phyloP scores from a whole-genome alignment of 2,329 filamentous ascomycete species.

The Phyllosticta citrichinensis region DNA sequence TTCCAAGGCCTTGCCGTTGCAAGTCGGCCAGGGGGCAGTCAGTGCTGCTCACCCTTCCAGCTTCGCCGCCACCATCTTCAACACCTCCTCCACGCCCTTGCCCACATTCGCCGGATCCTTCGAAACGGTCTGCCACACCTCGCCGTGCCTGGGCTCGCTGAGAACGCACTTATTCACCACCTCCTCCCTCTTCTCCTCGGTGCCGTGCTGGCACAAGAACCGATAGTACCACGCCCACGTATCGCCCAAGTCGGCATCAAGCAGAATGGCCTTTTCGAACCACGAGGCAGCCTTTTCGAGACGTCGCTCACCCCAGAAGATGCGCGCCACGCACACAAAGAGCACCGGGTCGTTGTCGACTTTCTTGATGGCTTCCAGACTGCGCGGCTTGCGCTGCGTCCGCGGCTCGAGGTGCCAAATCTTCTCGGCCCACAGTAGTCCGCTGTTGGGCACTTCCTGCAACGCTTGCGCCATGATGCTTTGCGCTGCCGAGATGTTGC shows the following conservation, averaged over 20 bases:
- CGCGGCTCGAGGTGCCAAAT: constrained; percentile 91
- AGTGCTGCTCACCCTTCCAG: constrained; percentile 25
- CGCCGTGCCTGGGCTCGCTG: constrained; percentile 84
- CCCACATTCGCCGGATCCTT: constrained; percentile 78
- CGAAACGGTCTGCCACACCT: constrained; percentile 76
- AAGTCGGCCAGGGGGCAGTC: too few relatives aligned
- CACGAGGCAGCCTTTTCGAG: constrained; percentile 91
- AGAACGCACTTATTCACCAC: constrained; percentile 70
- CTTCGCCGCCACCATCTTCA: constrained; percentile 63
- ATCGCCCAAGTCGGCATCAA: constrained; percentile 81
- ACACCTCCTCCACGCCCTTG: constrained; percentile 66
- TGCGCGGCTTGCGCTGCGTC: constrained; percentile 84
- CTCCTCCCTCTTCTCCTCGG: constrained; percentile 81
- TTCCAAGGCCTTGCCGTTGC: too few relatives aligned
- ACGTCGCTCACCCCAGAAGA: constrained; percentile 90
- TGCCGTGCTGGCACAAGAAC: constrained; percentile 86
- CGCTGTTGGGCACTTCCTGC: constrained; percentile 81
- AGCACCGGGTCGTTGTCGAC: constrained; percentile 84
- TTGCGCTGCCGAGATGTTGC: constrained; percentile 75
- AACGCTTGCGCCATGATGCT: constrained; percentile 87
- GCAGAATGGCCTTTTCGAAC: constrained; percentile 91
- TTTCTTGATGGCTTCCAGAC: constrained; percentile 91
- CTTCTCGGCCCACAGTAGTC: constrained; percentile 83
- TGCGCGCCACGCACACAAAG: constrained; percentile 84
- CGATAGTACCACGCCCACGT: constrained; percentile 98